phyloP scores from a whole-genome alignment of 2,329 filamentous ascomycete genomes.

The Colletotrichum brevisporum region DNA sequence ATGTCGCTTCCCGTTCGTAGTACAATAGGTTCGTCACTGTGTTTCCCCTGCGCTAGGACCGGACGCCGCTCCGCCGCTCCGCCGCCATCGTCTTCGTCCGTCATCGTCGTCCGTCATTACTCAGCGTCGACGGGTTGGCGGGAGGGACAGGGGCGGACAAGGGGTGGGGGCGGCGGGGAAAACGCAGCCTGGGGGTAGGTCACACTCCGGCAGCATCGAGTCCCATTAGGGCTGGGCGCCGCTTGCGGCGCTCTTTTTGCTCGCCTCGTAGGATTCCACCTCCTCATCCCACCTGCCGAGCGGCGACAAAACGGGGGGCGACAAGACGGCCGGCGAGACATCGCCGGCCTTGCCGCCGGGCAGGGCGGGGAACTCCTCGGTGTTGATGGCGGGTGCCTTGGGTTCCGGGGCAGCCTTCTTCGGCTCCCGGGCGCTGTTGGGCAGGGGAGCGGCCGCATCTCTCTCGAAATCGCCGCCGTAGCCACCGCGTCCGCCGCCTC shows the following conservation, averaged over 20 bases:
- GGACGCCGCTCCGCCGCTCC: no score
- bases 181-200: no score
- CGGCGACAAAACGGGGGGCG: slow-evolving; percentile 54
- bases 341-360: slow-evolving; percentile 43
- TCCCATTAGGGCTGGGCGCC: slow-evolving; percentile 19
- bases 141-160: no score
- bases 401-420: slow-evolving; percentile 46
- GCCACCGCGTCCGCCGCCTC: slow-evolving; percentile 49
- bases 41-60: no score
- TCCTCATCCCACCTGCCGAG: slow-evolving; percentile 70
- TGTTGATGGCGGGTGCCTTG: slow-evolving; percentile 50
- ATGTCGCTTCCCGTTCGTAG: no score
- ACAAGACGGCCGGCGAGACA: slow-evolving; percentile 48
- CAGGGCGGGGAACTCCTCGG: slow-evolving; percentile 58
- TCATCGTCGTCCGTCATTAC: no score
- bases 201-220: no score
- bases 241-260: slow-evolving; percentile 8
- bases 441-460: slow-evolving; percentile 44
- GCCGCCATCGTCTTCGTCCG: no score
- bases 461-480: slow-evolving; percentile 50
- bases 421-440: slow-evolving; percentile 2
- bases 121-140: no score
- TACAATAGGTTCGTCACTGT: no score
- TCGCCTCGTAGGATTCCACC: slow-evolving; percentile 65
- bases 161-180: no score